phyloP scores from a whole-genome alignment of 1,284 basidiomycete species.

The Ustanciosporium gigantosporum region DNA sequence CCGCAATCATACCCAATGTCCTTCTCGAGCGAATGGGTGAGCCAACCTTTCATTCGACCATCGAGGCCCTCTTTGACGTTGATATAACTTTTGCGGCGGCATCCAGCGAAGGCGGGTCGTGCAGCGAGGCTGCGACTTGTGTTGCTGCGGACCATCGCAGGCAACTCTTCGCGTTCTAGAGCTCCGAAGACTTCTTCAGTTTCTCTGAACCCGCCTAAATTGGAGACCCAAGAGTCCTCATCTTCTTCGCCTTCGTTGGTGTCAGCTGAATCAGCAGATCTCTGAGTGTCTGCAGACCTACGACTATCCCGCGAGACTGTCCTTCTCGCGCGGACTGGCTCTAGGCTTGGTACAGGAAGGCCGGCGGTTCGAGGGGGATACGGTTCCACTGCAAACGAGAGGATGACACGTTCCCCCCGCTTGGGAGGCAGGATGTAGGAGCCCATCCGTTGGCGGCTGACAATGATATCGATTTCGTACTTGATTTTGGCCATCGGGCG shows the following conservation, averaged over 20 bases:
- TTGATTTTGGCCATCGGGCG: slow-evolving; percentile 41
- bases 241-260: slow-evolving; percentile 21
- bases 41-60: slow-evolving; percentile 40
- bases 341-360: slow-evolving; percentile 30
- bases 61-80: slow-evolving; percentile 43
- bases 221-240: slow-evolving; percentile 33
- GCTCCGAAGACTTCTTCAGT: slow-evolving; percentile 38
- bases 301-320: slow-evolving; percentile 13
- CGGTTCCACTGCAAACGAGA: slow-evolving; percentile 35
- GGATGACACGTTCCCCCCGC: slow-evolving; percentile 34
- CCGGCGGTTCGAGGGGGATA: slow-evolving; percentile 38
- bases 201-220: slow-evolving; percentile 29
- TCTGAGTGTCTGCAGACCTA: slow-evolving; percentile 5
- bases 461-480: slow-evolving; percentile 44
- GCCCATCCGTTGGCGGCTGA: slow-evolving; percentile 33
- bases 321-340: slow-evolving; percentile 16
- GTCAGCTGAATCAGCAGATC: slow-evolving; percentile 6
- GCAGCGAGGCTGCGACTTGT: slow-evolving; percentile 7
- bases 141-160: slow-evolving; percentile 6
- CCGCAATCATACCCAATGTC: slow-evolving; percentile 11
- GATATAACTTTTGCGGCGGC: slow-evolving; percentile 34
- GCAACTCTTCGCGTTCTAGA: slow-evolving; percentile 8
- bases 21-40: slow-evolving; percentile 34
- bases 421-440: slow-evolving; percentile 24
- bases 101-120: slow-evolving; percentile 7